Conservation (phyloP, 2,329 filamentous ascomycete genomes). For the Nothomitra cinnamomea region DNA sequence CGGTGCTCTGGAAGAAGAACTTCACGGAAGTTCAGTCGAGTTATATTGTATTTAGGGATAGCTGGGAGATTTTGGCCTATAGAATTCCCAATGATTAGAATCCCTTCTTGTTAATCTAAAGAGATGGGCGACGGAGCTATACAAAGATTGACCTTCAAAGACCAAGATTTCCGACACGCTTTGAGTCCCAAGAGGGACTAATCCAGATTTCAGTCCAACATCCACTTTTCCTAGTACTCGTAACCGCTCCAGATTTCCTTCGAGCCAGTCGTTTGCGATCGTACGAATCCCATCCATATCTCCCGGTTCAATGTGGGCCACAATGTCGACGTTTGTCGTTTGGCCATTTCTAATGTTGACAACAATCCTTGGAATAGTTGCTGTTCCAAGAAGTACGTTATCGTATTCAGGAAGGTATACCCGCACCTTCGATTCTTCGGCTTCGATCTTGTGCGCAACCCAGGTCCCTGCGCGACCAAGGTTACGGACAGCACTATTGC, state of each 20-base stretch:
- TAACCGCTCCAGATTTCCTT: conserved; percentile 55
- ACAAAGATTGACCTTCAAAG: conserved; percentile 69
- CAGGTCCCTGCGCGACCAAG: conserved; percentile 66
- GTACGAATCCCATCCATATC: conserved; percentile 59
- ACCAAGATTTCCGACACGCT: conserved; percentile 54
- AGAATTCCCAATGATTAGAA: conserved; percentile 9
- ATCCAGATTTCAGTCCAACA: conserved; percentile 59
- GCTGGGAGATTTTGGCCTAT: conserved; percentile 47
- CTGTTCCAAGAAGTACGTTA: conserved; percentile 60
- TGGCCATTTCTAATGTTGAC: conserved; percentile 65
- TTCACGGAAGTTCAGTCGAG: conserved; percentile 64
- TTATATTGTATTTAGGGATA: conserved; percentile 70
- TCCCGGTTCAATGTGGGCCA: conserved; percentile 60
- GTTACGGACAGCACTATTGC: conserved; percentile 51
- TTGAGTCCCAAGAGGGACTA: conserved; percentile 65
- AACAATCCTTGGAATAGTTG: conserved; percentile 55
- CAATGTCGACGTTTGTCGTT: conserved; percentile 60
- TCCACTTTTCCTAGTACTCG: conserved; percentile 56
- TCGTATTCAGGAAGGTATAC: conserved; percentile 74
- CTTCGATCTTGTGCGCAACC: conserved; percentile 62
- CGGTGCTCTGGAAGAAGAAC: conserved; percentile 34
- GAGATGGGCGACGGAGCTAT: conserved; percentile 26
- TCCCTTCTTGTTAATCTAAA: conserved; percentile 17
- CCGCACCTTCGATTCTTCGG: conserved; percentile 50
- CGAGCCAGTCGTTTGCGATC: conserved; percentile 77